Evolutionary conservation across 1,139 yeast species (phyloP).

Genomic region (Saccharomyces hybrid): DNA sequence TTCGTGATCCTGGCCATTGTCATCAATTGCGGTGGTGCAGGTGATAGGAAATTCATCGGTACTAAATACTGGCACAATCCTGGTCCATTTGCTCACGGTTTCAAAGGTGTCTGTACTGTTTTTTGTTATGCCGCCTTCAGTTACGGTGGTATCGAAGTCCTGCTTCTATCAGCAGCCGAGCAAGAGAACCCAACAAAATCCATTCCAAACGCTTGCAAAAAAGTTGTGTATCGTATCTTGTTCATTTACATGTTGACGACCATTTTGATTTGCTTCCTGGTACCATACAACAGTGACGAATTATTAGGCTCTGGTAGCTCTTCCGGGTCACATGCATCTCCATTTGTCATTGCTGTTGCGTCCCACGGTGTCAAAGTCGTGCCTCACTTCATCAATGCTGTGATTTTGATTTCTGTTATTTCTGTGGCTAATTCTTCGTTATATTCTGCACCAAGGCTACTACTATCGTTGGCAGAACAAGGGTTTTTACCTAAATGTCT

Average conservation of each 20-base stretch:
- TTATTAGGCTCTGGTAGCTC: constrained; percentile 39
- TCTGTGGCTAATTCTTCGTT: constrained; percentile 71
- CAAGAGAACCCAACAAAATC: constrained; percentile 61
- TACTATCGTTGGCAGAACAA: constrained; percentile 52
- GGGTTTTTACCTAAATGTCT: constrained; percentile 53
- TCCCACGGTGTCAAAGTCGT: constrained; percentile 57
- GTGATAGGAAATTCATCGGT: constrained; percentile 49
- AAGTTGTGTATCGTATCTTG: constrained; percentile 61
- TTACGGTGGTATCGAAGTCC: constrained; percentile 72
- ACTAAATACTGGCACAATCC: constrained; percentile 51
- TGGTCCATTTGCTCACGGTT: constrained; percentile 52
- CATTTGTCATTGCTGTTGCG: constrained; percentile 63
- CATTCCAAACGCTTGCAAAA: constrained; percentile 60
- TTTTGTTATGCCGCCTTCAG: constrained; percentile 80
- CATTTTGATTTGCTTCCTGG: constrained; percentile 52
- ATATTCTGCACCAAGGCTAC: constrained; percentile 61
- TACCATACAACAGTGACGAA: constrained; percentile 47
- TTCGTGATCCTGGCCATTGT: constrained; percentile 56
- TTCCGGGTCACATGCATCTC: constrained; percentile 46
- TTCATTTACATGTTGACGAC: constrained; percentile 54
- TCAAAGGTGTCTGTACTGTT: constrained; percentile 71
- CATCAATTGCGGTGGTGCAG: constrained; percentile 51
- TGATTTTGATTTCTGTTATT: constrained; percentile 55
- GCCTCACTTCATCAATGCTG: constrained; percentile 63
- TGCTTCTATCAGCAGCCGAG: constrained; percentile 82